phyloP scores from a whole-genome alignment of 345 rosid genomes.

The thale cress (Arabidopsis thaliana) region DNA sequence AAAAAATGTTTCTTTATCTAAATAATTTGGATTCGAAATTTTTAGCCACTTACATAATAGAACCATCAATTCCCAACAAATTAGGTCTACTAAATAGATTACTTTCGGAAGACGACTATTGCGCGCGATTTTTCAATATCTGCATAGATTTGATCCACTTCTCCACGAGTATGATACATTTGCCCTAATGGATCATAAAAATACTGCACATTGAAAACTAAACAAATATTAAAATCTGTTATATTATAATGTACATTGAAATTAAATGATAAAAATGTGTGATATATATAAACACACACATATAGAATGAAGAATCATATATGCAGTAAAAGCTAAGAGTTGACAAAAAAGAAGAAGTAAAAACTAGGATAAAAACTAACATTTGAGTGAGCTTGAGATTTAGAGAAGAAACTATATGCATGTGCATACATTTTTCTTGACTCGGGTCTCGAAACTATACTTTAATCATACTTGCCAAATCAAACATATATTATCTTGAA shows the following conservation, averaged over 20 bases:
- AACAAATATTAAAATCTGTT: not conserved
- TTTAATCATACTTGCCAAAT: too few relatives aligned
- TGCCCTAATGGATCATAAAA: slow-evolving; percentile 32
- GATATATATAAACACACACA: too few relatives aligned
- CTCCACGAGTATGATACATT: not conserved
- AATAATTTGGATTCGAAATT: not conserved
- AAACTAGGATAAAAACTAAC: too few relatives aligned
- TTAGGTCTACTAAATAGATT: not conserved
- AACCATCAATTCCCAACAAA: not conserved
- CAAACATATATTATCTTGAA: not conserved
- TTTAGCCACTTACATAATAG: not conserved
- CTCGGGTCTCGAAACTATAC: not conserved
- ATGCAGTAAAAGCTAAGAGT: too few relatives aligned
- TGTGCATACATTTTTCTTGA: not conserved
- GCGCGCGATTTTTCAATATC: not conserved
- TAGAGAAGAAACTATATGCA: not conserved
- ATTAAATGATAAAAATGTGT: too few relatives aligned
- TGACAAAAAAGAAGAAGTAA: too few relatives aligned
- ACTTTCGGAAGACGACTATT: slow-evolving; percentile 9
- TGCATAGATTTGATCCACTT: slow-evolving; percentile 7
- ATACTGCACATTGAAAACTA: slow-evolving; percentile 29
- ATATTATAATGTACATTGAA: too few relatives aligned
- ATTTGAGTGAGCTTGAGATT: too few relatives aligned
- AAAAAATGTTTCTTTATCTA: not conserved
- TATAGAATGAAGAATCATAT: too few relatives aligned